These are phyloP conservation scores for Wickerhamomyces bisporus DNA, from an alignment of 805 yeast species.

Conservation along the genomic window DNA sequence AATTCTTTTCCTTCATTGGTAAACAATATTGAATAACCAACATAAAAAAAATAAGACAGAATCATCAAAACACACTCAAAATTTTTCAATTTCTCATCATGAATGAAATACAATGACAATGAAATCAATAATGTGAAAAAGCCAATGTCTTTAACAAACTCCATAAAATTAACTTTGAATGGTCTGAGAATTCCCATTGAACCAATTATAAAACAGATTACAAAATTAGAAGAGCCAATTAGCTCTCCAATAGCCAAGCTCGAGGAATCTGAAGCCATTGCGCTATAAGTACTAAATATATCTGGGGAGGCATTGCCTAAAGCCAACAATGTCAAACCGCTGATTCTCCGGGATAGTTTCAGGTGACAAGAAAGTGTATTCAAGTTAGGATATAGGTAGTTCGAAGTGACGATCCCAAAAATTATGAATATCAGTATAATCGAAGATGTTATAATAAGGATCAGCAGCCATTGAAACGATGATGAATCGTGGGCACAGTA, in stretches of 20 bases:
- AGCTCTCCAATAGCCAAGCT: constrained; percentile 85
- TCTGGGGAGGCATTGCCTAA: constrained; percentile 94
- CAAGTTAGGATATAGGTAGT: constrained; percentile 75
- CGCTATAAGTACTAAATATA: constrained; percentile 76
- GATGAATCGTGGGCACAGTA: neutral
- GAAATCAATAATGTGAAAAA: constrained; percentile 50
- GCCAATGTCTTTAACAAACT: constrained; percentile 56
- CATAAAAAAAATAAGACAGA: constrained; percentile 52
- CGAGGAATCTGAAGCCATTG: constrained; percentile 66
- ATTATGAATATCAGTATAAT: constrained; percentile 46
- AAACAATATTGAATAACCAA: constrained; percentile 37
- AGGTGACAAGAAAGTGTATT: constrained; percentile 57
- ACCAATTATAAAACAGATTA: constrained; percentile 77
- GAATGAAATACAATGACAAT: constrained; percentile 45
- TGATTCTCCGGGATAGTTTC: constrained; percentile 65
- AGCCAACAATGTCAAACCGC: constrained; percentile 85
- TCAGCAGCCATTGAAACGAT: neutral
- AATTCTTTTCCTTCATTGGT: constrained; percentile 35
- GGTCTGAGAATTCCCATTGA: constrained; percentile 67
- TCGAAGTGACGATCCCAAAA: constrained; percentile 78
- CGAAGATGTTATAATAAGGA: neutral
- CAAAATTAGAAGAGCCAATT: constrained; percentile 85
- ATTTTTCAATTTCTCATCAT: constrained; percentile 49
- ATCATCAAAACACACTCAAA: constrained; percentile 57
- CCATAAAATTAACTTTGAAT: constrained; percentile 45